Evolutionary conservation across 2,329 filamentous ascomycete genomes (phyloP), one percentile per base, ranked within the genome.

Genomic region (Penicillium brevicompactum): DNA sequence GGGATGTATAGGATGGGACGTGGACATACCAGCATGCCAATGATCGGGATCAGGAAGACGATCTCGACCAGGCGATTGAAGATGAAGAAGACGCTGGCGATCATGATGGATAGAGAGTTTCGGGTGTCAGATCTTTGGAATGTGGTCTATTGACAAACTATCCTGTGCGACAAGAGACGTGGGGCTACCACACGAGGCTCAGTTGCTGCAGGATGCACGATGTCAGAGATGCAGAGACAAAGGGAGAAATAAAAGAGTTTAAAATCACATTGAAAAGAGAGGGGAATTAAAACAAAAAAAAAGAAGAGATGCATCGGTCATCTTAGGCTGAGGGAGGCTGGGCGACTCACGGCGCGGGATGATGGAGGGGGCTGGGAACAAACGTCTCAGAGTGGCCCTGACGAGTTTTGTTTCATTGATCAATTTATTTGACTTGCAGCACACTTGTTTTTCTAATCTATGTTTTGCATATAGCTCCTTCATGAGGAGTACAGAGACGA

Each of bases 1-100:
- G 37, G 30, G 43, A 16, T 13, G 31, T 16, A n/a, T 30, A 8
- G 18, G n/a, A 22, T n/a, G 27, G 51, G 21, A 65, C 76, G 49
- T 71, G 18, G 18, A 18, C 18, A 18, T 18, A 80, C 80, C 58
- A 85, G 74, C 79, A 87, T 87, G 69, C 85, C 85, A 68, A 87
- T 78, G 55, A 83, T 80, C 31, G 85, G 84, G 58, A 87, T 84
- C 63, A 87, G 73, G 43, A 84, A 86, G 73, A 84, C 66, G 73
- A 87, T 81, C 70, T 88, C 77, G 69, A 82, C 76, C 68, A 86
- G 66, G 56, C 85, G 82, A 78, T 82, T 85, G 70, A 82, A 82
- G 72, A 82, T 78, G 77, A 87, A 87, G 64, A 86, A 80, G 46
- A 87, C 66, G 55, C 83, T 82, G 58, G 74, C 76, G 58, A 81